Evolutionary conservation across 1,284 basidiomycete genomes (phyloP), one percentile per base, ranked within the genome.

Genomic region (Leucocoprinus gongylophorus): DNA sequence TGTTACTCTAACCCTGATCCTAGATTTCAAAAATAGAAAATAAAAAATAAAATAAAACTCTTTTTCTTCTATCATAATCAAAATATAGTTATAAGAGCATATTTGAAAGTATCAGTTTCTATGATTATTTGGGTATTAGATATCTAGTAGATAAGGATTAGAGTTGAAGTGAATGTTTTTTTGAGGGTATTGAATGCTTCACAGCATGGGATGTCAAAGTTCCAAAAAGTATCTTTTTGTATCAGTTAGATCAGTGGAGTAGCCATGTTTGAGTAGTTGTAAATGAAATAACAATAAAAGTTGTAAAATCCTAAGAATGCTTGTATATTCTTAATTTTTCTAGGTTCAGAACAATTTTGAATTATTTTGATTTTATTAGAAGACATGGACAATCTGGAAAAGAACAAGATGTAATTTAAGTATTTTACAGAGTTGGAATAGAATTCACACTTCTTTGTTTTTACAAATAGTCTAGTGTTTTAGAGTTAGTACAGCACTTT

Each of bases 11-110:
- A n/a, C n/a, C n/a, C n/a, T n/a, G n/a, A n/a, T n/a, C n/a, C n/a
- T n/a, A n/a, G n/a, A n/a, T n/a, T n/a, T n/a, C n/a, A n/a, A n/a
- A 62, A 50, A 1, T 46, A 32, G 18, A 73, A 54, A 6, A 67
- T 71, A 23, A 63, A 57, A 57, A 69, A 71, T 0, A 60, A 65
- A 2, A 72, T 56, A 6, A 70, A 70, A 32, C 13, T 60, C 53
- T 8, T 55, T 46, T n/a, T n/a, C n/a, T 42, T 70, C 63, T 13
- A 61, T 62, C 5, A 42, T 28, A 23, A 55, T 53, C 2, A 58
- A 42, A 21, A 42, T 38, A 67, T 62, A 9, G 51, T 57, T 3
- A 58, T 55, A 2, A 65, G 47, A 3, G 64, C 64, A 50, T 59
- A 69, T 41, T 23, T n/a, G n/a, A n/a, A n/a, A n/a, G n/a, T n/a